phyloP scores from a whole-genome alignment of 2,329 filamentous ascomycete genomes.

The Fusarium nematophilum region DNA sequence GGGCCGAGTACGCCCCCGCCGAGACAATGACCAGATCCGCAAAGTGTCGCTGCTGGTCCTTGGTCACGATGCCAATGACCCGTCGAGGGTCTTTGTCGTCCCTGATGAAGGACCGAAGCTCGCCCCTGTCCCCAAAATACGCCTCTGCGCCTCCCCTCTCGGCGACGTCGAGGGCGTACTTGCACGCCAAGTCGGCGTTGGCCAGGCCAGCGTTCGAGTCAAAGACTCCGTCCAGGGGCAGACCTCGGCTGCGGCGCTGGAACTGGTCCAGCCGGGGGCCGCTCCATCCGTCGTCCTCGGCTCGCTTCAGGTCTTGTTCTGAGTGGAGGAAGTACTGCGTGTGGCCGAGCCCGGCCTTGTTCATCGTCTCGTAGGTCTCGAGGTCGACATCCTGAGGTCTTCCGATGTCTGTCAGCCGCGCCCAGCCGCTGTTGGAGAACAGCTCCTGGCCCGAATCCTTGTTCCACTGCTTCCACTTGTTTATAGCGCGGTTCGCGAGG shows the following conservation, averaged over 20 bases:
- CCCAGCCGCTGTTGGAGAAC: too few relatives aligned
- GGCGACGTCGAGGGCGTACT: neutral
- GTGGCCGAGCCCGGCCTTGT: neutral
- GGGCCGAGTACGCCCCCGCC: neutral
- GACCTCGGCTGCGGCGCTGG: neutral
- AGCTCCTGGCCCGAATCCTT: neutral
- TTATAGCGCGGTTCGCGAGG: conserved; percentile 4
- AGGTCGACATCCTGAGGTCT: neutral
- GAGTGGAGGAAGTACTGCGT: neutral
- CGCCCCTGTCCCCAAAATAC: neutral
- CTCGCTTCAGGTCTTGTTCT: neutral
- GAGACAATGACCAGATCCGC: conserved; percentile 5
- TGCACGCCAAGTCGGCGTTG: conserved; percentile 4
- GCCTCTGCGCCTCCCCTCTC: neutral
- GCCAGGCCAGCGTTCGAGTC: neutral
- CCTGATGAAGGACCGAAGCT: neutral
- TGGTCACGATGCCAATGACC: neutral
- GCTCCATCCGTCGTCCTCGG: too few relatives aligned
- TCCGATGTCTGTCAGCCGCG: neutral
- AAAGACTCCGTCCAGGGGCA: neutral
- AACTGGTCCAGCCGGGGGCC: too few relatives aligned
- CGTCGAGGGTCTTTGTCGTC: neutral
- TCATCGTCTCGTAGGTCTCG: conserved; percentile 3
- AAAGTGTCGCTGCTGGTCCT: neutral
- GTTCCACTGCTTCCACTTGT: conserved; percentile 4